Conservation (phyloP, 208 protist genomes). For the Entamoeba invadens region DNA sequence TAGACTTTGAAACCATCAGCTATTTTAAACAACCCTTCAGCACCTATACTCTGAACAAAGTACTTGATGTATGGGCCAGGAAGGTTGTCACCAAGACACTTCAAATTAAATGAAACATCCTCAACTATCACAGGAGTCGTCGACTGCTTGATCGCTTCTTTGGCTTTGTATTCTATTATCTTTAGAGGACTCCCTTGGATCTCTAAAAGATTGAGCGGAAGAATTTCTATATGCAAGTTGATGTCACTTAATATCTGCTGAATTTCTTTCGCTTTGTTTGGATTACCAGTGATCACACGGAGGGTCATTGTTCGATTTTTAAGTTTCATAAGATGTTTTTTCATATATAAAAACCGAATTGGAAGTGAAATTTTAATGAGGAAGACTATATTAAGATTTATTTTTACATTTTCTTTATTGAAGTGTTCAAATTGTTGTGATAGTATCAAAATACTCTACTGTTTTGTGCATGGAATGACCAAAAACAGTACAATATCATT, state of each 20-base stretch:
- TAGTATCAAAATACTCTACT: too few species aligned
- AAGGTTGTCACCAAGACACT: neutral
- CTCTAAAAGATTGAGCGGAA: neutral
- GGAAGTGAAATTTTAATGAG: too few species aligned
- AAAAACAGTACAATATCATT: too few species aligned
- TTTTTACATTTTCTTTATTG: too few species aligned
- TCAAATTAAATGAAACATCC: neutral
- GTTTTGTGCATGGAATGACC: too few species aligned
- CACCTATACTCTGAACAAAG: neutral
- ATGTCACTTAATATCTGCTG: neutral
- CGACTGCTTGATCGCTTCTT: neutral
- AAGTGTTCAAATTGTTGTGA: too few species aligned
- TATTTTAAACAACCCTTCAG: neutral
- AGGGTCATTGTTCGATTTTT: neutral
- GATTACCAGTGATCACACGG: neutral
- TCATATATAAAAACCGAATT: too few species aligned
- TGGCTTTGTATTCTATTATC: neutral
- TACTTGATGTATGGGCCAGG: neutral
- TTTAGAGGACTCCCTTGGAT: neutral
- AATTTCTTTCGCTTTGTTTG: neutral
- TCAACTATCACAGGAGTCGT: neutral
- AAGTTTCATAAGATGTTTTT: neutral
- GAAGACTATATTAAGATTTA: too few species aligned
- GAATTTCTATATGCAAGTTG: neutral
- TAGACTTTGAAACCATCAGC: neutral